phyloP scores from a whole-genome alignment of 73 alveolate genomes.

The Tetrahymena borealis region DNA sequence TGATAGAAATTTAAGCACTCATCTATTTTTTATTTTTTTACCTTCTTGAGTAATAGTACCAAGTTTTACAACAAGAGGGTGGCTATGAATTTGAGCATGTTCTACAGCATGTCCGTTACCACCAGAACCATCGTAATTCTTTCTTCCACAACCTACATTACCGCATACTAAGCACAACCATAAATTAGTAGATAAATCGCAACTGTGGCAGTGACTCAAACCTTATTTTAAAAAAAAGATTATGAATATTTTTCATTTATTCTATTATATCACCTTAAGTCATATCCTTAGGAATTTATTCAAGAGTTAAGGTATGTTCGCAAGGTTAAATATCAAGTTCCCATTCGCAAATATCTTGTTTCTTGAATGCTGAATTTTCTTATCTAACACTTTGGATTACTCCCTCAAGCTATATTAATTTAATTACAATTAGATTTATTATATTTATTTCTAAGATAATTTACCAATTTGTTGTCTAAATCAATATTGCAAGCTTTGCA shows the following conservation, averaged over 20 bases:
- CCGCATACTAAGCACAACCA: conserved; percentile 99
- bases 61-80: conserved; percentile 94
- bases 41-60: conserved; percentile 99
- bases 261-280: not conserved
- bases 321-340: conserved; percentile 89
- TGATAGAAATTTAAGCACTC: too few species aligned
- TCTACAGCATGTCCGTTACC: conserved; percentile 96
- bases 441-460: not conserved
- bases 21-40: too few species aligned
- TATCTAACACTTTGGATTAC: conserved; percentile 69
- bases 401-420: conserved; percentile 49
- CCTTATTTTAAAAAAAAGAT: conserved; percentile 58
- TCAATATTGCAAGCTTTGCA: conserved; percentile 74
- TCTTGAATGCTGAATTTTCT: conserved; percentile 85
- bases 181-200: conserved; percentile 88
- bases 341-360: conserved; percentile 86
- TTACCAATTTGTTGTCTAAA: conserved; percentile 21
- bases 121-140: conserved; percentile 90
- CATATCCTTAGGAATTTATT: conserved; percentile 70
- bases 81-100: conserved; percentile 74
- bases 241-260: not conserved
- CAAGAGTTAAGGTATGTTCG: conserved; percentile 87
- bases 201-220: conserved; percentile 85
- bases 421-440: not conserved
- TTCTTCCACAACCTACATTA: conserved; percentile 96